Evolutionary conservation across 768 basidiomycete species (phyloP).

Genomic region (Psilocybe sp.): DNA sequence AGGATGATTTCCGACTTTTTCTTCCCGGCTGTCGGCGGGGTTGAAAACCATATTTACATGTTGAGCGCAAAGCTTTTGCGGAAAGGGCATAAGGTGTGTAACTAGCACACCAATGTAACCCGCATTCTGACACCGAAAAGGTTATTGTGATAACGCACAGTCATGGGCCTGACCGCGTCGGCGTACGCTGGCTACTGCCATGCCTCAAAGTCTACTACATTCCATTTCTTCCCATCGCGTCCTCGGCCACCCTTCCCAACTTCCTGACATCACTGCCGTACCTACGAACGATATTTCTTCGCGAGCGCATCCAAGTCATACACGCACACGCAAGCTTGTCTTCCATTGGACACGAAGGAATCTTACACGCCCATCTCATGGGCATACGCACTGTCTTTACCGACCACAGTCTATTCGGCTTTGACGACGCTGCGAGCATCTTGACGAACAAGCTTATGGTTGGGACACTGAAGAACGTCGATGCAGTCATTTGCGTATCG

Average conservation of each 20-base stretch:
- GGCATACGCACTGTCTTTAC: conserved; percentile 92
- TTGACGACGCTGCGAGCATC: conserved; percentile 96
- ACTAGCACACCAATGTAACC: not conserved
- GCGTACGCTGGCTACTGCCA: conserved; percentile 86
- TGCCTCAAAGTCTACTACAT: conserved; percentile 93
- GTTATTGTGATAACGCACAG: conserved; percentile 95
- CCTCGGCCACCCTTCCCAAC: conserved; percentile 91
- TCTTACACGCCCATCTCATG: conserved; percentile 85
- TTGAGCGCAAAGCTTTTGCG: conserved; percentile 79
- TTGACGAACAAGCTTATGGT: conserved; percentile 94
- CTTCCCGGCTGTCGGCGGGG: conserved; percentile 89
- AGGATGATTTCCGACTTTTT: conserved; percentile 99
- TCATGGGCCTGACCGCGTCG: conserved; percentile 81
- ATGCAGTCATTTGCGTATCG: conserved; percentile 94
- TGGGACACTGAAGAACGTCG: conserved; percentile 84
- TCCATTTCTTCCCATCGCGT: conserved; percentile 84
- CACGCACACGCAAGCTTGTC: conserved; percentile 93
- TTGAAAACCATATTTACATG: conserved; percentile 96
- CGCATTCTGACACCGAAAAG: conserved; percentile 32
- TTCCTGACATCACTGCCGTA: conserved; percentile 93
- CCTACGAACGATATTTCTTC: conserved; percentile 80
- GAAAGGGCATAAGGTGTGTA: conserved; percentile 77
- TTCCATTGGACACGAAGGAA: conserved; percentile 87
- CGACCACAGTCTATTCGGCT: conserved; percentile 94
- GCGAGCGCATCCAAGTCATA: conserved; percentile 83